A percentile compares a stretch with the other conserved stretches of the same genome.
Conservation (phyloP, 805 yeast genomes). For the Saturnispora diversa region DNA sequence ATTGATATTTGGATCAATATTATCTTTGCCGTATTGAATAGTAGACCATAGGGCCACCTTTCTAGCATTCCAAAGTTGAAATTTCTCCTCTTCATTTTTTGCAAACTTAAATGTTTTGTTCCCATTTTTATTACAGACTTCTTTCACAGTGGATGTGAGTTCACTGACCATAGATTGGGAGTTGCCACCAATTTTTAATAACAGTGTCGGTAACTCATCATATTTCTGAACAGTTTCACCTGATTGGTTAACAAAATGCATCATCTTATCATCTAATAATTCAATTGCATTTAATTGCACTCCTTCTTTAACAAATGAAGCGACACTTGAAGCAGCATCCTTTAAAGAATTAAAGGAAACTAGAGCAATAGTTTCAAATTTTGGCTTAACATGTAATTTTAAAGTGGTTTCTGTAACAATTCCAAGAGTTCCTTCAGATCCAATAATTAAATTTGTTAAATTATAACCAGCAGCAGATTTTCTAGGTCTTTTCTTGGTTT, state of each 20-base stretch:
- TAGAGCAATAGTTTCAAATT: slow-evolving; percentile 56
- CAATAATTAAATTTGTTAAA: slow-evolving; percentile 67
- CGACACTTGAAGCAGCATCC: slow-evolving; percentile 67
- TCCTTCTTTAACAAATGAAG: slow-evolving; percentile 56
- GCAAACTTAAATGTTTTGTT: slow-evolving; percentile 56
- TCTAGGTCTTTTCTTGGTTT: slow-evolving; percentile 67
- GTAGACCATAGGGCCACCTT: slow-evolving; percentile 70
- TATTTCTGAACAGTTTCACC: slow-evolving; percentile 47
- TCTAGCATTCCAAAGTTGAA: slow-evolving; percentile 74
- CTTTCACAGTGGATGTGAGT: slow-evolving; percentile 41
- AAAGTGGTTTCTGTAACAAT: slow-evolving; percentile 63
- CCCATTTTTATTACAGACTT: slow-evolving; percentile 39
- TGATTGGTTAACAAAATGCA: slow-evolving; percentile 59
- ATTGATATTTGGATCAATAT: slow-evolving; percentile 48
- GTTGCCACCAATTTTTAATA: slow-evolving; percentile 67
- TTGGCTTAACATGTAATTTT: slow-evolving; percentile 55
- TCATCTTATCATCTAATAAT: slow-evolving; percentile 62
- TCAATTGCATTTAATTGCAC: slow-evolving; percentile 74
- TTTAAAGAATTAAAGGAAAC: slow-evolving; percentile 56
- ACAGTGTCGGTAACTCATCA: slow-evolving; percentile 65
- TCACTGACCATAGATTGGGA: slow-evolving; percentile 41
- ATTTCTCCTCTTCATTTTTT: slow-evolving; percentile 50
- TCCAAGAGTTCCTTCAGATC: slow-evolving; percentile 78
- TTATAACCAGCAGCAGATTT: slow-evolving; percentile 78
- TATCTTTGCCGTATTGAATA: slow-evolving; percentile 52